Conservation (phyloP, 495 filamentous ascomycete genomes). For the Xanthoparmelia taractica region DNA sequence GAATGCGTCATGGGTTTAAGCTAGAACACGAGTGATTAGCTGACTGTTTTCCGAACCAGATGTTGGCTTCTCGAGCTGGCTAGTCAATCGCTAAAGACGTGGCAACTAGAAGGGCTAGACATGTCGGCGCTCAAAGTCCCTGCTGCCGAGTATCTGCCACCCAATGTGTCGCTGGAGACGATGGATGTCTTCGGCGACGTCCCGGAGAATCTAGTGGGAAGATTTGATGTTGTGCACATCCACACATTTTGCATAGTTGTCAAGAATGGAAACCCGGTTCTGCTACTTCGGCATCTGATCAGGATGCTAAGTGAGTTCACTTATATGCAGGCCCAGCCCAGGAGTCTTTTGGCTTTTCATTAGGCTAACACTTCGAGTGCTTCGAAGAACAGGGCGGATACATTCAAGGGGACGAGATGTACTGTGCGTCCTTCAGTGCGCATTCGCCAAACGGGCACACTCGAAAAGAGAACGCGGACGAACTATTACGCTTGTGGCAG, state of each 20-base stretch:
- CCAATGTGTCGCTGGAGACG: slow-evolving; percentile 16
- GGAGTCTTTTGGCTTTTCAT: not conserved
- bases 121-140: slow-evolving; percentile 20
- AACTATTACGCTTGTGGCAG: not conserved
- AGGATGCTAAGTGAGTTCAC: slow-evolving; percentile 19
- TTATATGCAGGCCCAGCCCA: too few relatives aligned
- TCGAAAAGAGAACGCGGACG: not conserved
- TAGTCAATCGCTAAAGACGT: not conserved
- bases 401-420: slow-evolving; percentile 6
- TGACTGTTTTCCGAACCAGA: too few relatives aligned
- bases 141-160: slow-evolving; percentile 17
- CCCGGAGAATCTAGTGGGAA: slow-evolving; percentile 18
- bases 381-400: slow-evolving; percentile 10
- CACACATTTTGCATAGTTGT: slow-evolving; percentile 17
- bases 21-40: too few relatives aligned
- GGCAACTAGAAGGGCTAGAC: slow-evolving; percentile 7
- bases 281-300: slow-evolving; percentile 17
- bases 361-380: not conserved
- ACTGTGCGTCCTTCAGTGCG: not conserved
- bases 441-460: not conserved
- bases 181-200: slow-evolving; percentile 18
- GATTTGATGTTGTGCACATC: slow-evolving; percentile 26
- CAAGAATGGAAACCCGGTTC: slow-evolving; percentile 13
- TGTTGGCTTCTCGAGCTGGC: too few relatives aligned
- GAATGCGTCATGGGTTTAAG: not conserved